phyloP scores from a whole-genome alignment of 768 basidiomycete genomes.

The Arthromyces matolae region DNA sequence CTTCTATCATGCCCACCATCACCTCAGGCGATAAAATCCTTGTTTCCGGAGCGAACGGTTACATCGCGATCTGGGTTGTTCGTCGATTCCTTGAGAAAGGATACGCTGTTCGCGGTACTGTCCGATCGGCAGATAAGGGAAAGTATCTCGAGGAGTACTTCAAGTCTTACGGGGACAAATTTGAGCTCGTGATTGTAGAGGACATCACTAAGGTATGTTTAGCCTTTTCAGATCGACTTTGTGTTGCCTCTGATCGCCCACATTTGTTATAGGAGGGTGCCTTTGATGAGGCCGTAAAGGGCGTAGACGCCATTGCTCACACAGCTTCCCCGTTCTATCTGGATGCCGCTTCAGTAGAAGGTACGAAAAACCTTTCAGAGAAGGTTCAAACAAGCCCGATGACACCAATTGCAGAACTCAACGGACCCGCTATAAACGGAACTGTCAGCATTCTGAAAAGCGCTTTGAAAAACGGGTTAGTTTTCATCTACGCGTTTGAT shows the following conservation, averaged over 20 bases:
- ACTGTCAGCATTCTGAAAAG: constrained; percentile 61
- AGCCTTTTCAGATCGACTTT: background rate
- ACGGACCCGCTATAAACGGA: constrained; percentile 69
- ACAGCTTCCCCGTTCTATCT: constrained; percentile 56
- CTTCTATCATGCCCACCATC: constrained; percentile 18
- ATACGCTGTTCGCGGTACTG: constrained; percentile 26
- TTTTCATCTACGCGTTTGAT: background rate
- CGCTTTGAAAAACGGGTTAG: constrained; percentile 50
- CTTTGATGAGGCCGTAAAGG: constrained; percentile 70
- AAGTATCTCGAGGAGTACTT: constrained; percentile 20
- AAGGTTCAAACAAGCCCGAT: background rate
- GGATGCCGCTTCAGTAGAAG: constrained; percentile 35
- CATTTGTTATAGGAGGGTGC: constrained; percentile 44
- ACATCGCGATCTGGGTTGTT: constrained; percentile 28
- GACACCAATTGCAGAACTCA: constrained; percentile 42
- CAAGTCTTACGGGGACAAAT: constrained; percentile 22
- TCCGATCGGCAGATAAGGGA: constrained; percentile 23
- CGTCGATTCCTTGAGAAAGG: constrained; percentile 25
- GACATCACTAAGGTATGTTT: constrained; percentile 22
- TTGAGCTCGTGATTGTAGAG: constrained; percentile 23
- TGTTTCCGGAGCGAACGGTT: constrained; percentile 29
- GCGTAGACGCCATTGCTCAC: constrained; percentile 61
- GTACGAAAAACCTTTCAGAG: background rate
- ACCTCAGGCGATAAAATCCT: constrained; percentile 22
- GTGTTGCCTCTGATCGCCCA: too few relatives aligned